Conservation (phyloP, 176 grass and related monocot species). For the Alopecurus myosuroides region DNA sequence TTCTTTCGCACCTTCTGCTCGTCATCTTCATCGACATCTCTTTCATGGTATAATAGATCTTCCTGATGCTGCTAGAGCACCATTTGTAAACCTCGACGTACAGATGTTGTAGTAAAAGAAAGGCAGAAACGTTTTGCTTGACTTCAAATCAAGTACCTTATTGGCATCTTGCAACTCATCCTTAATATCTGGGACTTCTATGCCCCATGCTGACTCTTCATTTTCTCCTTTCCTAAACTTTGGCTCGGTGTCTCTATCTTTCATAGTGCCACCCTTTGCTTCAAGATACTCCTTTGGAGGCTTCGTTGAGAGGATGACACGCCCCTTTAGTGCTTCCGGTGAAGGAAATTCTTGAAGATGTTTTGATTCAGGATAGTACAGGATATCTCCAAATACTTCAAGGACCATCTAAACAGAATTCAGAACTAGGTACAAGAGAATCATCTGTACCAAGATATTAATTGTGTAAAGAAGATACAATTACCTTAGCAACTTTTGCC, state of each 20-base stretch:
- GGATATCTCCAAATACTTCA: slow-evolving; percentile 79
- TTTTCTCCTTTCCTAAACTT: slow-evolving; percentile 37
- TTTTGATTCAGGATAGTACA: slow-evolving; percentile 83
- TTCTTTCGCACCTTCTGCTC: slow-evolving; percentile 28
- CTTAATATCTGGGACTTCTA: slow-evolving; percentile 69
- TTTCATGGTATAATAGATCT: slow-evolving; percentile 25
- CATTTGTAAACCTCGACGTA: neutral
- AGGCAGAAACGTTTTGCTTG: neutral
- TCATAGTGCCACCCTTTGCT: slow-evolving; percentile 44
- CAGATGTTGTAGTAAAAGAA: neutral
- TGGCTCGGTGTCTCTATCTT: slow-evolving; percentile 36
- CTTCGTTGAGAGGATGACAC: slow-evolving; percentile 88
- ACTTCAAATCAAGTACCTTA: slow-evolving; percentile 37
- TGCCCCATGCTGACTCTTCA: slow-evolving; percentile 72
- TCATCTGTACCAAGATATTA: slow-evolving; percentile 9
- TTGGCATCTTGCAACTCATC: slow-evolving; percentile 45
- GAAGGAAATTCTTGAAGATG: slow-evolving; percentile 87
- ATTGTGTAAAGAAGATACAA: slow-evolving; percentile 30
- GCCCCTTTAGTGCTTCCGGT: slow-evolving; percentile 68
- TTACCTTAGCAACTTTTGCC: slow-evolving; percentile 94
- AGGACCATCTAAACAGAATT: slow-evolving; percentile 79
- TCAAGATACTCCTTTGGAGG: slow-evolving; percentile 91
- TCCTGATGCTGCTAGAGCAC: slow-evolving; percentile 39
- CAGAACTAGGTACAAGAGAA: slow-evolving; percentile 43
- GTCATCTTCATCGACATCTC: slow-evolving; percentile 34